Evolutionary conservation across 2,329 filamentous ascomycete species (phyloP), one percentile per base, ranked within the genome.

Genomic region (Myriosclerotinia duriaeana): DNA sequence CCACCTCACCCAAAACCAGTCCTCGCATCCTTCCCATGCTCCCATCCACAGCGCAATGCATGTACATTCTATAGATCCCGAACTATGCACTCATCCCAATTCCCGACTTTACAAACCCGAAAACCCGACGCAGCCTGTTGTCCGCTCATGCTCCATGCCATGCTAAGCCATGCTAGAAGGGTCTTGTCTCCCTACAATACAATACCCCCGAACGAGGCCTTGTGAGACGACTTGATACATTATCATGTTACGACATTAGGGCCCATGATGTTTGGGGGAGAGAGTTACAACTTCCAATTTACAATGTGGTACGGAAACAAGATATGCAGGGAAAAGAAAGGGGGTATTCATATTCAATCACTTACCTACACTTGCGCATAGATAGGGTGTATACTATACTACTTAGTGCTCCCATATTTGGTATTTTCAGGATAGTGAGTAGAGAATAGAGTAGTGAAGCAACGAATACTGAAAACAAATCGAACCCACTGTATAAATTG

Each of bases 11-110:
- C n/a, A 8, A 38, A 40, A 20, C 44, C 26, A n/a, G 12, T 9
- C 20, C 5, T 1, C 34, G 22, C 34, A 5, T n/a, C 44, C 7
- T 8, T 11, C 20, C 44, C 8, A 20, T n/a, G 7, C 58, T 34
- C 30, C 30, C 30, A 36, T 15, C 11, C 42, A 48, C 42, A 15
- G 26, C 56, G 22, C 56, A 22, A 20, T 22, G 8, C n/a, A 50
- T 42, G 14, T 14, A 46, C 17, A 46, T 44, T 11, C 15, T 12
- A 60, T 61, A 61, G 58, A 61, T 34, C 58, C 58, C 58, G 58
- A 48, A 9, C 6, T 34, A 34, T n/a, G 17, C 6, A 48, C 44
- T 17, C 17, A n/a, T 3, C 17, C 44, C 44, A 60, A 60, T 26
- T 15, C 44, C 44, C 30, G 44, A 38, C n/a, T 11, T 54, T 54